These are phyloP conservation scores for Psilocybe subaeruginosa DNA, from an alignment of 768 basidiomycete genomes.

Conservation along the genomic window DNA sequence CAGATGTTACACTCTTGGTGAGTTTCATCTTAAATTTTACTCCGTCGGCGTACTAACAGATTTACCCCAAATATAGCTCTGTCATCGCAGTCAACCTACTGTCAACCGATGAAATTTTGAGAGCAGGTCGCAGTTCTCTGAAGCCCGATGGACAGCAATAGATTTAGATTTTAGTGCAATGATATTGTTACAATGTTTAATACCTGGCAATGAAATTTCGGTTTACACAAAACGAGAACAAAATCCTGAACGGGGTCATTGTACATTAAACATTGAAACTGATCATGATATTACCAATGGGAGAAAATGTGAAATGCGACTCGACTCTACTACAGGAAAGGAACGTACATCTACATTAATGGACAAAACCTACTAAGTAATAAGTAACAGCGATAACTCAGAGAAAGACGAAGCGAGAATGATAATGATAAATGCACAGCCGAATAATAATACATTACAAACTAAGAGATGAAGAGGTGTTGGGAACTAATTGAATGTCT, in stretches of 20 bases:
- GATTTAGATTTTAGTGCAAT: slow-evolving; percentile 4
- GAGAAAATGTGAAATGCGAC: neutral
- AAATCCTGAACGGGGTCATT: neutral
- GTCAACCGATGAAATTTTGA: slow-evolving; percentile 94
- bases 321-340: neutral
- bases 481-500: neutral
- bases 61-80: slow-evolving; percentile 44
- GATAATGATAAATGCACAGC: slow-evolving; percentile 23
- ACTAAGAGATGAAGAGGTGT: neutral
- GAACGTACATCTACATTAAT: slow-evolving; percentile 14
- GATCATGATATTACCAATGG: neutral
- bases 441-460: neutral
- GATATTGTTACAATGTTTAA: neutral
- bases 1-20: slow-evolving; percentile 98
- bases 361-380: neutral
- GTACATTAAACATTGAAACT: slow-evolving; percentile 3
- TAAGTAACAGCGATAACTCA: slow-evolving; percentile 7
- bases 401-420: slow-evolving; percentile 9
- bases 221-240: neutral
- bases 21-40: slow-evolving; percentile 26
- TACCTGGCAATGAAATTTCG: neutral
- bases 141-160: slow-evolving; percentile 59
- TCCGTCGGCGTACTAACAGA: neutral
- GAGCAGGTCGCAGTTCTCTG: slow-evolving; percentile 85
- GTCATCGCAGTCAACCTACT: slow-evolving; percentile 95